A percentile compares a stretch with the other conserved stretches of the same genome.
phyloP scores from a whole-genome alignment of 2,329 filamentous ascomycete species.

The Fusarium abutilonis region DNA sequence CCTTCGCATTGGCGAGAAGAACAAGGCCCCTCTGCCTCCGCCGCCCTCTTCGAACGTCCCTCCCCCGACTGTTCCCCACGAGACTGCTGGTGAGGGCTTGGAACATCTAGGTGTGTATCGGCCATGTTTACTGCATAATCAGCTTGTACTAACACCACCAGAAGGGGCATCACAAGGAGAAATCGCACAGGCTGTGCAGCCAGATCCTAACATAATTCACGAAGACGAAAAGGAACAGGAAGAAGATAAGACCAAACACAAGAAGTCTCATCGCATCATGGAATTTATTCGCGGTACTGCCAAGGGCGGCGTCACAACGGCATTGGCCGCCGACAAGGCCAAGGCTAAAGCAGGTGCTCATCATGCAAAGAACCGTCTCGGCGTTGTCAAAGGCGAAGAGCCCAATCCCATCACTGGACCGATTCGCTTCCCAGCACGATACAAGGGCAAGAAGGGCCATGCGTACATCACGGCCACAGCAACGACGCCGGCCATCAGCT shows the following conservation, averaged over 20 bases:
- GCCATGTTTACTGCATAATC: accelerated
- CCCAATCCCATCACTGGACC: slow-evolving; percentile 68
- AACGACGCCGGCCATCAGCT: slow-evolving; percentile 74
- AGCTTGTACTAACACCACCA: slow-evolving; percentile 36
- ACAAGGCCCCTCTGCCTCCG: slow-evolving; percentile 79
- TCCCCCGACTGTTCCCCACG: slow-evolving; percentile 54
- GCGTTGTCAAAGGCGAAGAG: slow-evolving; percentile 65
- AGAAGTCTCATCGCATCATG: slow-evolving; percentile 61
- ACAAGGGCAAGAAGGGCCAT: slow-evolving; percentile 75
- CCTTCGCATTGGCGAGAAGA: slow-evolving; percentile 82
- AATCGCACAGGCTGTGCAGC: slow-evolving; percentile 68
- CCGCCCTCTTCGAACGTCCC: slow-evolving; percentile 53
- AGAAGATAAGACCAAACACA: slow-evolving; percentile 58
- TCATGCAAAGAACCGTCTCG: slow-evolving; percentile 75
- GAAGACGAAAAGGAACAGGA: slow-evolving; percentile 56
- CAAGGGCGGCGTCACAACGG: slow-evolving; percentile 76
- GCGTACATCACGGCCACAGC: slow-evolving; percentile 74
- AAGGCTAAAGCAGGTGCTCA: slow-evolving; percentile 68
- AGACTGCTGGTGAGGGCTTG: slow-evolving; percentile 54
- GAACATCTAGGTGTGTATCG: slow-evolving; percentile 49
- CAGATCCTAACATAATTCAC: slow-evolving; percentile 50
- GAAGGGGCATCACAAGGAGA: slow-evolving; percentile 68
- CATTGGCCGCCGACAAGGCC: slow-evolving; percentile 75
- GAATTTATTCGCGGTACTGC: slow-evolving; percentile 73
- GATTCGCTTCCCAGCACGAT: slow-evolving; percentile 78